A percentile compares a stretch with the other conserved stretches of the same genome.
These are phyloP conservation scores for Aureobasidium namibiae DNA, from an alignment of 2,329 filamentous ascomycete species.

Conservation along the genomic window DNA sequence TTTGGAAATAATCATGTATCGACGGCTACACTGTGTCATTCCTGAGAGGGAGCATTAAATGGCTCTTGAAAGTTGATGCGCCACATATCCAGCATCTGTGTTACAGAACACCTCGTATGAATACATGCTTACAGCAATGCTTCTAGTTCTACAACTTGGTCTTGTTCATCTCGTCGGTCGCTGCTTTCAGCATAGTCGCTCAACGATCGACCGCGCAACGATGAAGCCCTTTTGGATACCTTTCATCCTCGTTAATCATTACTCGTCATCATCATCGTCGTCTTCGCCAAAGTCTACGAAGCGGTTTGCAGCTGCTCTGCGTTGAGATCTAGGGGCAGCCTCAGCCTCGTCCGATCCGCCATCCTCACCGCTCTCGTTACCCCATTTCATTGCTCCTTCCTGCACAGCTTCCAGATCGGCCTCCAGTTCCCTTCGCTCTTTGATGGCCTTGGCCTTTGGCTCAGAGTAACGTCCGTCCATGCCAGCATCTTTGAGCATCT, in stretches of 20 bases:
- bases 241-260: constrained; percentile 11
- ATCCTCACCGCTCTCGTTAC: constrained; percentile 30
- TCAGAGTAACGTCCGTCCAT: constrained; percentile 86
- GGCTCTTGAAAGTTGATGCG: background rate
- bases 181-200: constrained; percentile 85
- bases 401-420: constrained; percentile 79
- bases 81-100: background rate
- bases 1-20: too few relatives aligned
- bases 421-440: constrained; percentile 73
- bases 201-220: constrained; percentile 60
- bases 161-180: constrained; percentile 91
- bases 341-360: constrained; percentile 19
- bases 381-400: constrained; percentile 75
- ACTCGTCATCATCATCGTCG: constrained; percentile 25
- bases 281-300: constrained; percentile 30
- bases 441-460: constrained; percentile 77
- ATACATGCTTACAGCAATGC: background rate
- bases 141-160: constrained; percentile 92
- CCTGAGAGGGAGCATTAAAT: background rate
- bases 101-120: background rate
- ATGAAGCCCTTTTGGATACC: background rate
- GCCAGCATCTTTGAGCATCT: constrained; percentile 70
- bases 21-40: too few relatives aligned
- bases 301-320: constrained; percentile 22
- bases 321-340: constrained; percentile 15